phyloP scores from a whole-genome alignment of 331 rosid genomes.

The Spiraea crenata region DNA sequence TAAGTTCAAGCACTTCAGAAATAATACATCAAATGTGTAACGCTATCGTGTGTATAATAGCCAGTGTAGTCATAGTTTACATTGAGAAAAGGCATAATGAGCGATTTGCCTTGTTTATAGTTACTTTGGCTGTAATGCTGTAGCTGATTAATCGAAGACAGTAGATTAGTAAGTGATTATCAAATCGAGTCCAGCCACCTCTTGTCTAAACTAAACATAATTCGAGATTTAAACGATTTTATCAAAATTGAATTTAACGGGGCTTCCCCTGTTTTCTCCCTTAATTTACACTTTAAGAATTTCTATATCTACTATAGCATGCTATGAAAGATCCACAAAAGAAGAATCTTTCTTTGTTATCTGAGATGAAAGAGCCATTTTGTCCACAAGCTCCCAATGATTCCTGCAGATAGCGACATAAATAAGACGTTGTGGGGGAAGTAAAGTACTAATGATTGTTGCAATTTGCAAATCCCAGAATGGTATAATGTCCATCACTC shows the following conservation, averaged over 20 bases:
- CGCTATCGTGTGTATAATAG: background rate
- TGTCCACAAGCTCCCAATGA: background rate
- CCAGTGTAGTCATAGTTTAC: background rate
- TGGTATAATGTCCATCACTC: background rate
- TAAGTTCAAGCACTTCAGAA: background rate
- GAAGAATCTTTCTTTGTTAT: too few relatives aligned
- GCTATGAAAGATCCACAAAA: background rate
- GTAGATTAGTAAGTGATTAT: background rate
- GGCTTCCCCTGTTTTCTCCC: too few relatives aligned
- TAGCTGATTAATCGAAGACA: background rate
- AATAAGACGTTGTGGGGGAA: background rate
- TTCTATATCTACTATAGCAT: too few relatives aligned
- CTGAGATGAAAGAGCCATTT: background rate
- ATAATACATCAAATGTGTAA: background rate
- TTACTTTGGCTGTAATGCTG: background rate
- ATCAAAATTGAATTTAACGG: too few relatives aligned
- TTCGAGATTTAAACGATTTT: too few relatives aligned
- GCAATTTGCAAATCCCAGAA: conserved; percentile 3
- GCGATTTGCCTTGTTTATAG: background rate
- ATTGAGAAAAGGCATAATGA: background rate
- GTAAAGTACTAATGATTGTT: background rate
- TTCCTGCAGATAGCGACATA: background rate
- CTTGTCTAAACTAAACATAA: background rate
- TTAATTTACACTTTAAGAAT: too few relatives aligned
- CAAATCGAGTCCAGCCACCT: background rate